These are phyloP conservation scores for Coemansia sp. DNA, from an alignment of 192 early-diverging fungal genomes.

Conservation along the genomic window DNA sequence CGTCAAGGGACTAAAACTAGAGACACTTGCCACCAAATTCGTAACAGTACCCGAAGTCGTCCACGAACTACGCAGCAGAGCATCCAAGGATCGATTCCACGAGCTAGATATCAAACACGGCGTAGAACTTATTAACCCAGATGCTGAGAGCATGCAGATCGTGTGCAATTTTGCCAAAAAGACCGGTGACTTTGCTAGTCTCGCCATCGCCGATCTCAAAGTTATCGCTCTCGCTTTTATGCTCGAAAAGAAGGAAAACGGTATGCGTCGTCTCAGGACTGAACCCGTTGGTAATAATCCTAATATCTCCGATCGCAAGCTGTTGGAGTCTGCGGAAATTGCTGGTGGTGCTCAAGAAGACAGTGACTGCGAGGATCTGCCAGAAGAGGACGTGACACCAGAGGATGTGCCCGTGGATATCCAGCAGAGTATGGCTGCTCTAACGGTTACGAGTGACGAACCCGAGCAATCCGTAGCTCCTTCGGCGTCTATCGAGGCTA, in stretches of 20 bases:
- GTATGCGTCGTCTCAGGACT: slow-evolving; percentile 66
- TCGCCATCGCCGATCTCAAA: slow-evolving; percentile 84
- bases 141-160: slow-evolving; percentile 49
- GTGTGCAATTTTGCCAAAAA: slow-evolving; percentile 85
- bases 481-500: background rate
- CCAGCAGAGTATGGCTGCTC: slow-evolving; percentile 4
- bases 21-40: slow-evolving; percentile 69
- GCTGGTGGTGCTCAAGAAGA: slow-evolving; percentile 3
- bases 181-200: slow-evolving; percentile 86
- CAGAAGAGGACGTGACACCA: slow-evolving; percentile 3
- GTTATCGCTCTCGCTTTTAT: slow-evolving; percentile 88
- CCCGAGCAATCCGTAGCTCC: background rate
- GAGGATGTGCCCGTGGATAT: background rate
- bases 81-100: slow-evolving; percentile 61
- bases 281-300: slow-evolving; percentile 59
- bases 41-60: slow-evolving; percentile 89
- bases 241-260: slow-evolving; percentile 81
- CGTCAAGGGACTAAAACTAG: slow-evolving; percentile 65
- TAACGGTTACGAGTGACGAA: slow-evolving; percentile 3
- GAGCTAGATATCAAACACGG: slow-evolving; percentile 28
- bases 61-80: slow-evolving; percentile 77
- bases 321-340: slow-evolving; percentile 23
- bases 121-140: slow-evolving; percentile 29
- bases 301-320: slow-evolving; percentile 32
- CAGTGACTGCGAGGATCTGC: background rate